phyloP scores from a whole-genome alignment of 768 basidiomycete genomes.

The Boletus huronensis region DNA sequence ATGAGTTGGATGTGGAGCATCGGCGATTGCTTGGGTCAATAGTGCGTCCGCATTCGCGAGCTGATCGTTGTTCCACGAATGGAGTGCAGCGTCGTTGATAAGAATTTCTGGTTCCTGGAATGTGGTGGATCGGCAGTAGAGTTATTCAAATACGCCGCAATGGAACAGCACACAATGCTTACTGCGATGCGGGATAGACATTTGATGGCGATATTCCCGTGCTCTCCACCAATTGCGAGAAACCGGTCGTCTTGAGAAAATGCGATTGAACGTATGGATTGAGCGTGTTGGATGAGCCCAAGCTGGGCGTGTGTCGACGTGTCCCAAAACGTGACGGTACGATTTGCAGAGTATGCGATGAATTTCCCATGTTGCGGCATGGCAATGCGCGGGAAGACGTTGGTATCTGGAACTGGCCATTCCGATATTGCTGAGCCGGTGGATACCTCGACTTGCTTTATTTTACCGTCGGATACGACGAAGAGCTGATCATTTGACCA shows the following conservation, averaged over 20 bases:
- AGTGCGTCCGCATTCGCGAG: neutral
- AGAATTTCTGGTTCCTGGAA: neutral
- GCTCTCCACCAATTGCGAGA: neutral
- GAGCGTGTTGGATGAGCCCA: neutral
- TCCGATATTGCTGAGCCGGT: neutral
- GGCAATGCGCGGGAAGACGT: neutral
- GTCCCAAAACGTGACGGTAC: neutral
- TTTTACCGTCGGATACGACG: neutral
- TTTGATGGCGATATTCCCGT: neutral
- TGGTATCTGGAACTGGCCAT: neutral
- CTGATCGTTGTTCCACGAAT: neutral
- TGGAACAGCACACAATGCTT: neutral
- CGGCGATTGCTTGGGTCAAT: neutral
- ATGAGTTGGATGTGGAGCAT: neutral
- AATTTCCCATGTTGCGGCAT: neutral
- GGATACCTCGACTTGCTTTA: neutral
- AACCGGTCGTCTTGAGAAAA: neutral
- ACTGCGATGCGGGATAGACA: neutral
- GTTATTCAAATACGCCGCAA: neutral
- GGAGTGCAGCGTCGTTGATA: neutral
- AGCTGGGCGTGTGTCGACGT: neutral
- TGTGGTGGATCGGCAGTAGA: too few relatives aligned
- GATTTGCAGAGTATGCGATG: neutral
- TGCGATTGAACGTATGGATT: neutral
- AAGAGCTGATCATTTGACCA: neutral